These are phyloP conservation scores for Aspergillus pseudoviridinutans DNA, from an alignment of 2,329 filamentous ascomycete species.

Conservation along the genomic window DNA sequence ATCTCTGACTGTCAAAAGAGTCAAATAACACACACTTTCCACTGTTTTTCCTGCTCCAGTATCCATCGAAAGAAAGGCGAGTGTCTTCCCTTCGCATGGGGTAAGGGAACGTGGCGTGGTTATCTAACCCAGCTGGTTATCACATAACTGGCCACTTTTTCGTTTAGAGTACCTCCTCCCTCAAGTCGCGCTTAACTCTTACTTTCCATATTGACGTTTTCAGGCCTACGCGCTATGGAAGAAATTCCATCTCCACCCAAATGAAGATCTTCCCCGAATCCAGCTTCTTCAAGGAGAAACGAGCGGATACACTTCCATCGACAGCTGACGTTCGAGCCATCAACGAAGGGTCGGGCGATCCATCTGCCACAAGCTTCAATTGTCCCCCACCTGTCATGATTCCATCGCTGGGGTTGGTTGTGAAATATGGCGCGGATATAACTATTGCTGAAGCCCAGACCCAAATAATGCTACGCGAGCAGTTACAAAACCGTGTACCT, in stretches of 20 bases:
- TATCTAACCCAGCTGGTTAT: no score
- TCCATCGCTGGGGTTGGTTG: constrained; percentile 27
- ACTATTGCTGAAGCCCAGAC: constrained; percentile 28
- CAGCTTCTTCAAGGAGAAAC: not conserved
- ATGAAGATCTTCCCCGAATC: not conserved
- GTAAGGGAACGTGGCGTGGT: no score
- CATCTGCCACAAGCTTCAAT: constrained; percentile 16
- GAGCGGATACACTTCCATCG: constrained; percentile 18
- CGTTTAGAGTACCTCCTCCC: no score
- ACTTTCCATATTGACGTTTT: not conserved
- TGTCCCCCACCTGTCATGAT: constrained; percentile 29
- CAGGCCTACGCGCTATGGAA: not conserved
- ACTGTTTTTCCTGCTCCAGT: no score
- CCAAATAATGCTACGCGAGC: constrained; percentile 24
- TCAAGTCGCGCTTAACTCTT: no score
- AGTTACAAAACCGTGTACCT: constrained; percentile 22
- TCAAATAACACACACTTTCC: no score
- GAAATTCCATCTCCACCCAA: not conserved
- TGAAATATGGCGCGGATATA: constrained; percentile 34
- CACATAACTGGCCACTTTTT: no score
- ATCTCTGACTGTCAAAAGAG: no score
- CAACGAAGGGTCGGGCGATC: constrained; percentile 18
- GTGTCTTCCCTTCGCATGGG: no score
- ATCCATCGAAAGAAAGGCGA: no score
- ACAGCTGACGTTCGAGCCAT: constrained; percentile 27